phyloP scores from a whole-genome alignment of 768 basidiomycete species.

The Pleurotus eryngii region DNA sequence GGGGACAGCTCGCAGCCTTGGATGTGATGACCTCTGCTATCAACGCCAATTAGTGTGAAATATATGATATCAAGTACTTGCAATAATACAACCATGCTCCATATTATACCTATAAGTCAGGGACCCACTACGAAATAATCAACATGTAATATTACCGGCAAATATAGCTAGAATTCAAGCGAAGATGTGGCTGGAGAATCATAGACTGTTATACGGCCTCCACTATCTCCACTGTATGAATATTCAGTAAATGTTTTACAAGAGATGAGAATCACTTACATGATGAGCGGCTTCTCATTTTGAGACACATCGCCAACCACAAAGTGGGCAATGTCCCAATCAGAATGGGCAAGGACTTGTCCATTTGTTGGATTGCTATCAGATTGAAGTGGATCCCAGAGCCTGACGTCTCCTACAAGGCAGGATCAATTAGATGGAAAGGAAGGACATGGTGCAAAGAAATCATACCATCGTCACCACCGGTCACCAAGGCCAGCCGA shows the following conservation, averaged over 20 bases:
- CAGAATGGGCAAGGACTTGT: slow-evolving; percentile 44
- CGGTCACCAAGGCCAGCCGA: slow-evolving; percentile 49
- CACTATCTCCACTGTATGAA: not conserved
- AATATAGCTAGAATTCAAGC: no score
- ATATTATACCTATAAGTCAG: no score
- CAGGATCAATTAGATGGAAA: not conserved
- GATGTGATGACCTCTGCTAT: slow-evolving; percentile 40
- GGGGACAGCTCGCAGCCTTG: slow-evolving; percentile 48
- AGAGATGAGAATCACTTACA: slow-evolving; percentile 39
- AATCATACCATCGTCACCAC: slow-evolving; percentile 60
- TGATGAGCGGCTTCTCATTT: slow-evolving; percentile 52
- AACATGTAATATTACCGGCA: no score
- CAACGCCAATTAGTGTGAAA: slow-evolving; percentile 23
- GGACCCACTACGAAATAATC: no score
- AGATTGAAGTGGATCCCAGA: slow-evolving; percentile 60
- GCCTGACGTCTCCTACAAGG: slow-evolving; percentile 57
- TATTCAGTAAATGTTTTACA: not conserved
- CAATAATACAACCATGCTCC: no score
- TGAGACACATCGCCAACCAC: slow-evolving; percentile 51
- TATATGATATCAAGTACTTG: no score
- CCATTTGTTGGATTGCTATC: slow-evolving; percentile 39
- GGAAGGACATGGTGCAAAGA: not conserved
- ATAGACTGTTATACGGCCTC: not conserved
- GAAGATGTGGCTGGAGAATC: not conserved
- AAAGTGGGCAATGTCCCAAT: slow-evolving; percentile 58